Evolutionary conservation across 2,329 filamentous ascomycete genomes (phyloP).

Genomic region (Sporothrix phasma): DNA sequence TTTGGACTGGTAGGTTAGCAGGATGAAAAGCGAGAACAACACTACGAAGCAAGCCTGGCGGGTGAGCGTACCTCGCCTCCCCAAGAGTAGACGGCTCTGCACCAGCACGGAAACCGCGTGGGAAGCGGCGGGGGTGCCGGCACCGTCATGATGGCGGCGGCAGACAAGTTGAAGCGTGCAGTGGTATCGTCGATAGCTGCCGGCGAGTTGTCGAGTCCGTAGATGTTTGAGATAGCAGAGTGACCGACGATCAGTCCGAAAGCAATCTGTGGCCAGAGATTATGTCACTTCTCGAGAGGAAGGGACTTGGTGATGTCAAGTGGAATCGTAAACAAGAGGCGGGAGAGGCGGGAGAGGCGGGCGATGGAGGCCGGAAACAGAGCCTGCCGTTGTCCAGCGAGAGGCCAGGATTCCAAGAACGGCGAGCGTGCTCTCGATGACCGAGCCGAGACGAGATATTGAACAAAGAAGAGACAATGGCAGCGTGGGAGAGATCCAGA

Average conservation of each 20-base stretch:
- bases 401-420: background rate
- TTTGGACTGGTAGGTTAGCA: conserved; percentile 52
- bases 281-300: background rate
- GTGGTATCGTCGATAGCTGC: background rate
- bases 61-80: conserved; percentile 59
- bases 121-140: conserved; percentile 22
- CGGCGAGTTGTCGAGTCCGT: background rate
- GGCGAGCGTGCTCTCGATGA: background rate
- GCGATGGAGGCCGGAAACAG: background rate
- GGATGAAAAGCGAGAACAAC: background rate
- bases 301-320: background rate
- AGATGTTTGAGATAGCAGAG: background rate
- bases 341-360: background rate
- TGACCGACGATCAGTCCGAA: background rate
- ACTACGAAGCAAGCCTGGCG: background rate
- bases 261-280: background rate
- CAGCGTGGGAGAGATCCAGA: background rate
- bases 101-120: conserved; percentile 17
- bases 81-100: conserved; percentile 58
- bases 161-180: background rate
- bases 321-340: background rate
- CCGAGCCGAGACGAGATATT: background rate
- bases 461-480: background rate
- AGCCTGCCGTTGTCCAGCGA: background rate
- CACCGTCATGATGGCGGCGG: conserved; percentile 10